These are phyloP conservation scores for Diutina catenulata DNA, from an alignment of 1,139 yeast species.

Conservation along the genomic window DNA sequence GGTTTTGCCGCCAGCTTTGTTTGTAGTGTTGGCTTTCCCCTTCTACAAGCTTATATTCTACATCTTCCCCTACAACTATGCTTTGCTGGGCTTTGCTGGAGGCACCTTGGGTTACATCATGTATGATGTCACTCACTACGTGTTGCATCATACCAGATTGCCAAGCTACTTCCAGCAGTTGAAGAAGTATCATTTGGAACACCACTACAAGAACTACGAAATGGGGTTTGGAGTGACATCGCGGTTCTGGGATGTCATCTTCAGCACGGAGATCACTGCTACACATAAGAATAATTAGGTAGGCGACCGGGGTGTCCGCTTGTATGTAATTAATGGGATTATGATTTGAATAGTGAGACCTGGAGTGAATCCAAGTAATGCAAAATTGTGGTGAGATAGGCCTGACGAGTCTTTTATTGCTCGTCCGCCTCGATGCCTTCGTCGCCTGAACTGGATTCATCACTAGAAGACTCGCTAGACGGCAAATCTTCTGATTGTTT, in stretches of 20 bases:
- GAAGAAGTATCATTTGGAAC: conserved; percentile 89
- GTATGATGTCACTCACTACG: conserved; percentile 80
- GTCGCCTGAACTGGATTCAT: too few relatives aligned
- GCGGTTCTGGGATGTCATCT: conserved; percentile 86
- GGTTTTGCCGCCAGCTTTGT: conserved; percentile 92
- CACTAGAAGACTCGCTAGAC: too few relatives aligned
- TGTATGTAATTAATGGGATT: too few relatives aligned
- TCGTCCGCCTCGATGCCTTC: too few relatives aligned
- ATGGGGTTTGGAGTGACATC: conserved; percentile 94
- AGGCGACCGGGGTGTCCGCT: too few relatives aligned
- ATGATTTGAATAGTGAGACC: too few relatives aligned
- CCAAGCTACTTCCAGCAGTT: conserved; percentile 67
- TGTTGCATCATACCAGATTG: conserved; percentile 75
- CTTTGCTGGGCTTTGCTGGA: conserved; percentile 68
- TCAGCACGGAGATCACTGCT: conserved; percentile 49
- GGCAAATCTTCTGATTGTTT: too few relatives aligned
- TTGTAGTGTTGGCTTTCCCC: conserved; percentile 35
- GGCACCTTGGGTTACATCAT: conserved; percentile 87
- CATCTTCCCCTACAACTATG: conserved; percentile 33
- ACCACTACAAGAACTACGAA: conserved; percentile 93
- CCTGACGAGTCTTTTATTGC: too few relatives aligned
- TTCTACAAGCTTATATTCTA: conserved; percentile 28
- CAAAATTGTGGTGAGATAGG: too few relatives aligned
- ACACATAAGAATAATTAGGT: conserved; percentile 12
- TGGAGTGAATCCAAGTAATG: too few relatives aligned